Base-by-base conservation (phyloP, 148 eudicot genomes). In the Camellia sinensis region DNA sequence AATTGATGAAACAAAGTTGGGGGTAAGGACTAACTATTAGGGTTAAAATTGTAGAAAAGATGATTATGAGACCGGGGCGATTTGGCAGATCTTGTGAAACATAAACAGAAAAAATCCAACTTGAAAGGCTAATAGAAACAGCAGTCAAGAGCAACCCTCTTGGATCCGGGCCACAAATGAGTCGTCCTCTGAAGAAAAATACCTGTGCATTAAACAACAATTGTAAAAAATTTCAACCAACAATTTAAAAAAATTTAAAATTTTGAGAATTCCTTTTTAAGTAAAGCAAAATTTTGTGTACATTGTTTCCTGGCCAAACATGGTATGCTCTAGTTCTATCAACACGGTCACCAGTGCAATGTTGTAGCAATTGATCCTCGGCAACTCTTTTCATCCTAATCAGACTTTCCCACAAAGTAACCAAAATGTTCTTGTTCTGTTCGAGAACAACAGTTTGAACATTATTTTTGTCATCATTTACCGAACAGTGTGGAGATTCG, bases 301-400 rank as follows among this genome's bases (percentile, higher is more conserved):
- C 85, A 50, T 83, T 78, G 54, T 83, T 83, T 46, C 85, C 82
- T 1, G 75, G 82, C 85, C 85, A 83, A 57, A 65, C 69, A 40
- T 83, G 82, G 78, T 83, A 83, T 0, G 44, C 79, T 74, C 80
- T 66, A 5, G 75, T 74, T 79, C 22, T 74, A 45, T 79, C 46
- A 1, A 1, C 4, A 3, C 67, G 21, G 37, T 14, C 67, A 7
- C 78, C 52, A 6, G 48, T 22, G 12, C 69, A 78, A n/a, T 22
- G 3, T 12, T 73, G 69, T 14, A 45, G 60, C 81, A 70, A 73
- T 37, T 3, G 43, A 56, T 83, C 69, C 6, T 78, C 13, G 13
- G 74, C 40, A 7, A 29, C 2, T 7, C 64, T 73, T 78, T 15
- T 74, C 44, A 67, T 15, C 2, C 43, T 50, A 10, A 15, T 5